Evolutionary conservation across 1,284 basidiomycete species (phyloP).

Genomic region (Marasmius sp.): DNA sequence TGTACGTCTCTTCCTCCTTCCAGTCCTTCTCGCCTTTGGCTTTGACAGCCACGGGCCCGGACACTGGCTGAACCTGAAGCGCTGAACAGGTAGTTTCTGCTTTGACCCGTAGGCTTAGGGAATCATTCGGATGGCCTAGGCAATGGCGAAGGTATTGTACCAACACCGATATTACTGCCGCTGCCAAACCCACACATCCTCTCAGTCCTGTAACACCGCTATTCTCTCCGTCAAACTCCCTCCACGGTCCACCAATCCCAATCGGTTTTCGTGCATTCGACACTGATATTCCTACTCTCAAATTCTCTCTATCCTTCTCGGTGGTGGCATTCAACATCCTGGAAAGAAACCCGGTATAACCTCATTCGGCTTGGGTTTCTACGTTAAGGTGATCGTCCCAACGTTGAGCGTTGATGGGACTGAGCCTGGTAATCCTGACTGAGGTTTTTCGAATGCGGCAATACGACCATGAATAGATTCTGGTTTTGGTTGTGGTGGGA

Average conservation of each 20-base stretch:
- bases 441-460: slow-evolving; percentile 74
- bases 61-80: too few relatives aligned
- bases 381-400: slow-evolving; percentile 54
- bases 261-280: slow-evolving; percentile 84
- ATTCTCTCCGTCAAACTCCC: slow-evolving; percentile 88
- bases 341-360: slow-evolving; percentile 58
- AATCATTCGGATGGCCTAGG: slow-evolving; percentile 19
- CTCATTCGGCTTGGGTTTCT: slow-evolving; percentile 57
- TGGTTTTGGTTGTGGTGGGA: slow-evolving; percentile 55
- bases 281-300: slow-evolving; percentile 64
- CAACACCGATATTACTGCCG: not conserved
- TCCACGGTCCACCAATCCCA: slow-evolving; percentile 59
- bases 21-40: slow-evolving; percentile 34
- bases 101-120: slow-evolving; percentile 76
- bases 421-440: slow-evolving; percentile 24
- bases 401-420: too few relatives aligned
- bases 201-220: slow-evolving; percentile 87
- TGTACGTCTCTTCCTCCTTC: too few relatives aligned
- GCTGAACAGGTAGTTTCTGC: slow-evolving; percentile 81
- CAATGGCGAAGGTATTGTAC: slow-evolving; percentile 31
- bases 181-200: slow-evolving; percentile 74
- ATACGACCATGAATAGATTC: slow-evolving; percentile 81
- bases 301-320: slow-evolving; percentile 13
- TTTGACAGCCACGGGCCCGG: slow-evolving; percentile 33
- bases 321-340: too few relatives aligned